Conservation (phyloP, 176 grass and related monocot genomes). For the Triticum urartu region DNA sequence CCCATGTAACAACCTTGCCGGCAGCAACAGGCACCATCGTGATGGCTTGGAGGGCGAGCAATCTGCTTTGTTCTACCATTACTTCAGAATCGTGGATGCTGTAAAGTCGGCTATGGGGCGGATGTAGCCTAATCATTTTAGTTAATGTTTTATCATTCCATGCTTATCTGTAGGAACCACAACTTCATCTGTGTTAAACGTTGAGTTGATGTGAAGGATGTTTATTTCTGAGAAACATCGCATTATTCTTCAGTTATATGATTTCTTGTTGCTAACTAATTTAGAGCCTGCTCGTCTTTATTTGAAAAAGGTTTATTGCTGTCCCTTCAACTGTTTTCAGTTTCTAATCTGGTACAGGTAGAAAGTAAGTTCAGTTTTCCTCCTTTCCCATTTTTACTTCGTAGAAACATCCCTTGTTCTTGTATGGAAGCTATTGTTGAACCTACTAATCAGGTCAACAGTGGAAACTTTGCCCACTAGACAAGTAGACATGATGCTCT, state of each 20-base stretch:
- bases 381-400: slow-evolving; percentile 11
- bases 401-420: not conserved
- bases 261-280: slow-evolving; percentile 21
- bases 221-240: not conserved
- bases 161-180: not conserved
- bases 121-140: slow-evolving; percentile 8
- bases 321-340: not conserved
- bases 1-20: slow-evolving; percentile 85
- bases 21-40: slow-evolving; percentile 69
- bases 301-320: not conserved
- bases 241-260: not conserved
- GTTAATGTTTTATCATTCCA: not conserved
- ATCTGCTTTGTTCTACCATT: slow-evolving; percentile 72
- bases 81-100: slow-evolving; percentile 61
- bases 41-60: slow-evolving; percentile 82
- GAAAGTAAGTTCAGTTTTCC: slow-evolving; percentile 55
- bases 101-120: slow-evolving; percentile 52
- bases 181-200: not conserved
- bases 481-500: not conserved
- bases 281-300: not conserved
- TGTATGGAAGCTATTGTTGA: not conserved
- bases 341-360: slow-evolving; percentile 47
- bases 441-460: not conserved
- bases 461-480: not conserved
- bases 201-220: not conserved